Percentiles rank a stretch among this genome's conserved stretches.
These are phyloP conservation scores for Gonapodya sp. DNA, from an alignment of 192 early-diverging fungal species.

Conservation along the genomic window DNA sequence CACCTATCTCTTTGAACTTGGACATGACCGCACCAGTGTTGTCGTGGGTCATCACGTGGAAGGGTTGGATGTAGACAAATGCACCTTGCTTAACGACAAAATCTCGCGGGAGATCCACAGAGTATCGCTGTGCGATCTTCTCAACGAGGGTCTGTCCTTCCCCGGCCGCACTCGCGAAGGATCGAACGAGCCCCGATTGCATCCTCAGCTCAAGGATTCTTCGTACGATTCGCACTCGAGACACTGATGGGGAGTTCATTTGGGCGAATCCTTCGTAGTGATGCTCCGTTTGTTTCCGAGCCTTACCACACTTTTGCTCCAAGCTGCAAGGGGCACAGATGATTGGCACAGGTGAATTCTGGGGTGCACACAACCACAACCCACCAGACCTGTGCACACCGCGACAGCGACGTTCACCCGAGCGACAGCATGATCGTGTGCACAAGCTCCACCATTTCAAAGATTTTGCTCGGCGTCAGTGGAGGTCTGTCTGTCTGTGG, in stretches of 20 bases:
- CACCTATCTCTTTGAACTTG: slow-evolving; percentile 88
- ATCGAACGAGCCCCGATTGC: neutral
- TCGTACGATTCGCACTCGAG: too few species aligned
- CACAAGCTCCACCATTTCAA: neutral
- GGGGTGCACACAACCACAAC: too few species aligned
- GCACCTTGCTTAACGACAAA: slow-evolving; percentile 74
- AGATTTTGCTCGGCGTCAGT: neutral
- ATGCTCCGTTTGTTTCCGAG: too few species aligned
- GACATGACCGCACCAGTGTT: slow-evolving; percentile 90
- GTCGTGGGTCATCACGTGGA: slow-evolving; percentile 93
- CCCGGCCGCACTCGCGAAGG: neutral
- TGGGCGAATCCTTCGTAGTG: too few species aligned
- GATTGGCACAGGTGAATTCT: too few species aligned
- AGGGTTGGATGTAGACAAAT: slow-evolving; percentile 87
- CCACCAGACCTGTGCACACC: slow-evolving; percentile 1
- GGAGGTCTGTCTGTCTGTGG: slow-evolving; percentile 3
- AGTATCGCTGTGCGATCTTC: slow-evolving; percentile 90
- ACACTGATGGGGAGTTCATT: too few species aligned
- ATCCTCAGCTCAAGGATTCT: neutral
- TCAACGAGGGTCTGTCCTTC: slow-evolving; percentile 77
- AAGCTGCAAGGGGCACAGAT: too few species aligned
- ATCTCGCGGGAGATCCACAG: slow-evolving; percentile 56
- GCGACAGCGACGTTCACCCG: neutral
- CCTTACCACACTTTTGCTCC: too few species aligned
- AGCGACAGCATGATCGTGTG: slow-evolving; percentile 1